phyloP scores from a whole-genome alignment of 2,329 filamentous ascomycete species.

The Clonostachys rhizophaga region DNA sequence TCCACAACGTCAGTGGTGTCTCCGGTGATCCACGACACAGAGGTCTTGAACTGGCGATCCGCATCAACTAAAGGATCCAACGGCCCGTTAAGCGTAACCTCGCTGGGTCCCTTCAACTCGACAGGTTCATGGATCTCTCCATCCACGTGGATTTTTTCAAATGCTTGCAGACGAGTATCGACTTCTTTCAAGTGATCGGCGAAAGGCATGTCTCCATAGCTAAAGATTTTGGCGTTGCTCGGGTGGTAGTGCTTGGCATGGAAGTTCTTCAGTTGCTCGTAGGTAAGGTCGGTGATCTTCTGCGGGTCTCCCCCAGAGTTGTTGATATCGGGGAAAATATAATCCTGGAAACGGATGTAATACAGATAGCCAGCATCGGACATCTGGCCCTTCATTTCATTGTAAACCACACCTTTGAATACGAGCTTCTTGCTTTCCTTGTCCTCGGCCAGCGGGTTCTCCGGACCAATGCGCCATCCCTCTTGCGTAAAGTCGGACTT shows the following conservation, averaged over 20 bases:
- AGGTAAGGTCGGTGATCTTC: slow-evolving; percentile 92
- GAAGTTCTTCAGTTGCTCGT: slow-evolving; percentile 82
- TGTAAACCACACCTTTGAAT: slow-evolving; percentile 98
- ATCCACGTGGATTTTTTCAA: slow-evolving; percentile 67
- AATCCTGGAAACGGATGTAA: slow-evolving; percentile 92
- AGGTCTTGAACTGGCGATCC: slow-evolving; percentile 90
- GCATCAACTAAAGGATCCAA: slow-evolving; percentile 81
- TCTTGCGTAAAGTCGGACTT: slow-evolving; percentile 92
- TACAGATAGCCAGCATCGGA: slow-evolving; percentile 95
- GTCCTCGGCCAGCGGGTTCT: slow-evolving; percentile 65
- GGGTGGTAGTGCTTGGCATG: slow-evolving; percentile 94
- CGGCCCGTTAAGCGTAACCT: slow-evolving; percentile 72
- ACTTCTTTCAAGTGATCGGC: slow-evolving; percentile 76
- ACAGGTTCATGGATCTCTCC: slow-evolving; percentile 73
- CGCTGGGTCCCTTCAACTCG: slow-evolving; percentile 62
- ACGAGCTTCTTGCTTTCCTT: slow-evolving; percentile 66
- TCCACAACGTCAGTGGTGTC: slow-evolving; percentile 80
- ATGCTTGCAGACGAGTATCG: slow-evolving; percentile 67
- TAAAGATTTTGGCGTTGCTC: slow-evolving; percentile 93
- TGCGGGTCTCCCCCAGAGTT: slow-evolving; percentile 96
- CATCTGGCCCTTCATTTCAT: slow-evolving; percentile 99
- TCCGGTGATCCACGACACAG: slow-evolving; percentile 86
- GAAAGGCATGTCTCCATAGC: slow-evolving; percentile 90
- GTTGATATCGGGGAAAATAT: slow-evolving; percentile 89
- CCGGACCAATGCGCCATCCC: slow-evolving; percentile 92